Evolutionary conservation across 2,329 filamentous ascomycete genomes (phyloP), one percentile per base, ranked within the genome.

Genomic region (Dryadomyces quercus-mongolicae): DNA sequence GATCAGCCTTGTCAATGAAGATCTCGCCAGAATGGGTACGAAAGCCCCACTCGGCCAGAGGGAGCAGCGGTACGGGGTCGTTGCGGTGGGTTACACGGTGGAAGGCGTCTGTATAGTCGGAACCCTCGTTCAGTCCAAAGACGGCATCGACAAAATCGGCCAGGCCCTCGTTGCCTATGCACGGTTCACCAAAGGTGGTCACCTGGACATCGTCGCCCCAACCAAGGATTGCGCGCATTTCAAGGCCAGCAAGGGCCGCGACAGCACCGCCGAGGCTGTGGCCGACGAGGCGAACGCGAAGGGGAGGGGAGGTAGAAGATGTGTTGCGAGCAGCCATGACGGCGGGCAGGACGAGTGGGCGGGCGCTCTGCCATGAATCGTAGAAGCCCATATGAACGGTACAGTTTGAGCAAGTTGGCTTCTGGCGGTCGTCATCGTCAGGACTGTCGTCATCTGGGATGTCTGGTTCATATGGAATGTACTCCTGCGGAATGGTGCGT

Each of bases 191-290:
- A 68, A 95, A 98, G 0, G 93, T 97, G 5, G 92, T 97, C 44
- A 95, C 81, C 15, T 76, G 69, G n/a, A 80, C 59, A 2, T 91
- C 82, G 8, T 31, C 25, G 8, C 25, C 51, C 82, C 85, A 93
- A 18, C 86, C 88, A n/a, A 85, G 74, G 0, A 83, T 78, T 22
- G 74, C 68, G 56, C 82, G 78, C 63, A 95, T 78, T 64, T 98
- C 93, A 34, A 96, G 74, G 1, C 80, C 88, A 0, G 91, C 93
- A 3, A 98, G 78, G 1, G 88, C 85, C 2, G 93, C 92, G 2
- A 98, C 88, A 0, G 93, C 91, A 16, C 93, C 93, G 20, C 93
- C 93, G 0, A 98, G 80, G 51, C 88, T 95, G 67, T 98, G 93
- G 0, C 93, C 93, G 8, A 95, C 82, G 3, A 98, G 74, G 22